A percentile compares a stretch with the other conserved stretches of the same genome.
Evolutionary conservation across 768 basidiomycete genomes (phyloP).

Genomic region (Phanerochaete sordida): DNA sequence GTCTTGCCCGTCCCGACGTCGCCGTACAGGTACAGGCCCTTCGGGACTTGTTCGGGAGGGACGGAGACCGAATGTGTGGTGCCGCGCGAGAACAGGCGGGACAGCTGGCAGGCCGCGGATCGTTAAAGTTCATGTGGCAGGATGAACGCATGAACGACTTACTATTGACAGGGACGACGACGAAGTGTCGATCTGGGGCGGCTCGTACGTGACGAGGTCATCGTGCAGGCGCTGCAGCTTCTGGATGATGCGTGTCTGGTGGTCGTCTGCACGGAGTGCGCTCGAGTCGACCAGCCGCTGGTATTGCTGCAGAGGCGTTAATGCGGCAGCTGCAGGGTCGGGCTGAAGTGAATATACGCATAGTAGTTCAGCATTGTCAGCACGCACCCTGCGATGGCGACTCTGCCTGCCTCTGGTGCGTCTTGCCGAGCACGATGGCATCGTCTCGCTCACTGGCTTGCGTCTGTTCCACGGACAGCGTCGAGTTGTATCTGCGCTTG

Average conservation of each 20-base stretch:
- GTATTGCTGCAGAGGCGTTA: conserved; percentile 34
- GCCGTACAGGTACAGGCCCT: conserved; percentile 92
- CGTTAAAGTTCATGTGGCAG: neutral
- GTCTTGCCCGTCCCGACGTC: conserved; percentile 97
- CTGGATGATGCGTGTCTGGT: conserved; percentile 82
- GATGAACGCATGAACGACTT: conserved; percentile 9
- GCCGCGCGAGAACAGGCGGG: conserved; percentile 28
- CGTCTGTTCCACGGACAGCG: conserved; percentile 4
- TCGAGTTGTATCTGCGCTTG: conserved; percentile 7
- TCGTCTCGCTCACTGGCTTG: neutral
- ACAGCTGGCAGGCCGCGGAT: conserved; percentile 14
- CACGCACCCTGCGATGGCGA: conserved; percentile 1
- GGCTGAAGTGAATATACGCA: neutral
- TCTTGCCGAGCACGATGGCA: conserved; percentile 8
- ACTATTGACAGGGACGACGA: conserved; percentile 31
- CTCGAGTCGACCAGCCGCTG: conserved; percentile 47
- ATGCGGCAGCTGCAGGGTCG: conserved; percentile 1
- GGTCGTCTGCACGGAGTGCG: conserved; percentile 67
- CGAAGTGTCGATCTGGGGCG: conserved; percentile 54
- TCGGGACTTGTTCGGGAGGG: conserved; percentile 58
- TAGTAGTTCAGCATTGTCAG: neutral
- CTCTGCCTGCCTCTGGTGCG: neutral
- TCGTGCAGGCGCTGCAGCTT: conserved; percentile 80
- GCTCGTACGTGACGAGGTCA: conserved; percentile 64
- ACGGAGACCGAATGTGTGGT: conserved; percentile 14